phyloP scores from a whole-genome alignment of 78 protist genomes.

The Mantamonas sphyraenae region DNA sequence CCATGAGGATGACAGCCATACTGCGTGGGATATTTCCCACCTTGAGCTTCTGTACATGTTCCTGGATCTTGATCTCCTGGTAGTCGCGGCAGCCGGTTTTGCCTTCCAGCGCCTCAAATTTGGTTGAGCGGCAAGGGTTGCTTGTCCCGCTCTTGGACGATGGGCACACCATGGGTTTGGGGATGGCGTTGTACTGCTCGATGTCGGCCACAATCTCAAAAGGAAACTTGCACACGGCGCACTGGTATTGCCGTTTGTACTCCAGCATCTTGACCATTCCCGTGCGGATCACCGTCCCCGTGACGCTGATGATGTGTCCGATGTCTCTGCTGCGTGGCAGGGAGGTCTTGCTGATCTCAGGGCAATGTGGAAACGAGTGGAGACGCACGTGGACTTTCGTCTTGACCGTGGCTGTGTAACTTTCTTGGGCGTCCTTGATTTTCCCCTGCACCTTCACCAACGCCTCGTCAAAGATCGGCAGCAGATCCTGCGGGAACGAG shows the following conservation, averaged over 20 bases:
- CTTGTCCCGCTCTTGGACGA: background rate
- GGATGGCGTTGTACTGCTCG: constrained; percentile 15
- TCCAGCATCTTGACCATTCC: constrained; percentile 29
- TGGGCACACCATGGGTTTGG: constrained; percentile 3
- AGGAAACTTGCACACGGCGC: constrained; percentile 2
- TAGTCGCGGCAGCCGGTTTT: constrained; percentile 34
- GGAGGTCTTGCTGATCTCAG: background rate
- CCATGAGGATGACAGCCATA: constrained; percentile 57
- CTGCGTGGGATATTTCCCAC: constrained; percentile 72
- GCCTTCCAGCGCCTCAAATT: constrained; percentile 22
- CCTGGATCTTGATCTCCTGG: constrained; percentile 77
- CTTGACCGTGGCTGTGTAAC: background rate
- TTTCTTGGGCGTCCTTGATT: background rate
- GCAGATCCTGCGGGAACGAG: background rate
- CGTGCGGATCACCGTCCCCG: constrained; percentile 31
- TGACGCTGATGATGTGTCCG: constrained; percentile 2
- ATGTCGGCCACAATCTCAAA: constrained; percentile 7
- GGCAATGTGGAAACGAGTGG: background rate
- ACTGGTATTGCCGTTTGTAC: constrained; percentile 1
- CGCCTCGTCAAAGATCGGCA: constrained; percentile 14
- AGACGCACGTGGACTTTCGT: constrained; percentile 6
- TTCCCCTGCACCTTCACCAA: background rate
- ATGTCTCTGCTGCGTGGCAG: constrained; percentile 11
- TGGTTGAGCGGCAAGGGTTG: background rate
- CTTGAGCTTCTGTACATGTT: constrained; percentile 25